A percentile compares a stretch with the other conserved stretches of the same genome.
Conservation (phyloP, 2,329 filamentous ascomycete species). For the Colletotrichum chlorophyti region DNA sequence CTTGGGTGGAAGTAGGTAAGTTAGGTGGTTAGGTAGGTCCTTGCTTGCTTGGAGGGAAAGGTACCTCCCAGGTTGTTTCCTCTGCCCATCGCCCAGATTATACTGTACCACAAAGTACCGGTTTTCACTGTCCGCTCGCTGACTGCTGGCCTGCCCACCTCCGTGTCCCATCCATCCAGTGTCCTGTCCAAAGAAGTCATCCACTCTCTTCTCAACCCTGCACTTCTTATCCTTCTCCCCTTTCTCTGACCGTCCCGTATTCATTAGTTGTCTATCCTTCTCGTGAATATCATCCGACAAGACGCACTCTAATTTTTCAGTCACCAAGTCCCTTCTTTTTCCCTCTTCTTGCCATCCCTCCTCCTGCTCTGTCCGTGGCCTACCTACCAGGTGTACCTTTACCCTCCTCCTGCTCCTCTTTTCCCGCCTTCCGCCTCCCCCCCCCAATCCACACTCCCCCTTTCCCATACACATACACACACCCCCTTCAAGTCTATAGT, state of each 20-base stretch:
- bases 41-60: no score
- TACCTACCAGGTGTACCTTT: no score
- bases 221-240: constrained; percentile 7
- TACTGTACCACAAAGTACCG: constrained; percentile 9
- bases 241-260: constrained; percentile 14
- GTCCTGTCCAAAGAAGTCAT: constrained; percentile 13
- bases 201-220: constrained; percentile 34
- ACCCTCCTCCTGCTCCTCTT: no score
- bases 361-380: constrained; percentile 29
- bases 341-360: constrained; percentile 13
- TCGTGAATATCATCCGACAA: constrained; percentile 30
- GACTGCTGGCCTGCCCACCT: not conserved
- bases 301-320: constrained; percentile 30
- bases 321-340: constrained; percentile 21
- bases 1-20: no score
- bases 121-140: constrained; percentile 17
- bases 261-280: constrained; percentile 21
- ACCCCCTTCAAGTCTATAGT: constrained; percentile 4
- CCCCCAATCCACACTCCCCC: not conserved
- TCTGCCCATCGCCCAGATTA: no score
- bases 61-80: no score
- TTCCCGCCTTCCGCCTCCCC: constrained; percentile 9
- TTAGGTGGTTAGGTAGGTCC: no score
- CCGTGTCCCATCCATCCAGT: constrained; percentile 12
- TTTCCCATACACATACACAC: not conserved